A percentile compares a stretch with the other conserved stretches of the same genome.
Conservation (phyloP, 805 yeast genomes). For the Candida piceae region DNA sequence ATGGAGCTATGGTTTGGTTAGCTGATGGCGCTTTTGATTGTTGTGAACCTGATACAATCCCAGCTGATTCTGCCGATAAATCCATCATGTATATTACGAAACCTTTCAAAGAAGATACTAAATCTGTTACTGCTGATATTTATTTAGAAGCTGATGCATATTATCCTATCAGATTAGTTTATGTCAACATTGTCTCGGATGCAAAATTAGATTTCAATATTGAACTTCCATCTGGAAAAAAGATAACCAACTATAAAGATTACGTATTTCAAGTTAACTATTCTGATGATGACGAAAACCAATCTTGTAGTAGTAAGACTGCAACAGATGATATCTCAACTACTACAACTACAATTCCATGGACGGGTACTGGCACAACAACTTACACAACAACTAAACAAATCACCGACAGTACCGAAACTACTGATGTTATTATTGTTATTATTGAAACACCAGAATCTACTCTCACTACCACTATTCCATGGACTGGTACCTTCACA, state of each 20-base stretch:
- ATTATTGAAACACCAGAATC: too few species aligned
- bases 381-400: too few species aligned
- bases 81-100: conserved; percentile 3
- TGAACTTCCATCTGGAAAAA: neutral
- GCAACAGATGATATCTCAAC: too few species aligned
- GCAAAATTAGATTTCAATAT: neutral
- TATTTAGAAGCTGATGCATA: conserved; percentile 1
- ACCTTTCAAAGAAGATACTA: neutral
- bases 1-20: conserved; percentile 6
- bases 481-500: too few species aligned
- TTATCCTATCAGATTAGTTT: conserved; percentile 5
- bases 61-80: neutral
- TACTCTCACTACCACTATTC: too few species aligned
- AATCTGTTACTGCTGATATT: neutral
- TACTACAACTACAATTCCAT: too few species aligned
- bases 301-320: too few species aligned
- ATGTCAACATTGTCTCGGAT: neutral
- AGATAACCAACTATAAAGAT: neutral
- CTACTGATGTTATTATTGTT: too few species aligned
- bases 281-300: neutral
- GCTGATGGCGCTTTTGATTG: conserved; percentile 10
- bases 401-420: too few species aligned
- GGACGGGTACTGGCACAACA: too few species aligned
- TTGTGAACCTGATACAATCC: conserved; percentile 3
- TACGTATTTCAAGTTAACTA: neutral